Base-by-base conservation (phyloP, 768 basidiomycete species). In the Phanerochaete carnosa region DNA sequence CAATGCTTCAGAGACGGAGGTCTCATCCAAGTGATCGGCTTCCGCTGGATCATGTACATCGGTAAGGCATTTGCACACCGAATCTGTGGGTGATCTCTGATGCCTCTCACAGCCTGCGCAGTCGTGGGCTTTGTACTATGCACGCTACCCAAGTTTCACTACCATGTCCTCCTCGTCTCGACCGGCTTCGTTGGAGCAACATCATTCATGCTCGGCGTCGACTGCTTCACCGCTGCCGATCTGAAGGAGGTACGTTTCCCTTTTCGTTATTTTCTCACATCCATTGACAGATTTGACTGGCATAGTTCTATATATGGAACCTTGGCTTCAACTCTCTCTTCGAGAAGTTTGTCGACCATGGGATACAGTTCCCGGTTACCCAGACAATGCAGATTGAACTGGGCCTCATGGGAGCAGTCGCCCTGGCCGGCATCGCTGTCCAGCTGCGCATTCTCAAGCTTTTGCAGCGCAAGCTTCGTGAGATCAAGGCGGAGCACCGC, bases 311-410 rank as follows among this genome's bases (percentile, higher is more conserved):
- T 75, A 79, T 97, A 54, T 97, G 91, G 87, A 98, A 97, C 72
- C 78, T 98, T 55, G 96, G 96, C 43, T 97, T 95, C 76, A 80
- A 77, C 1, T 68, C 76, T 4, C 75, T 98, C 29, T 98, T 95
- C 73, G 86, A 90, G 11, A 91, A 90, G 66, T 94, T 87, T 65
- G 75, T 80, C 23, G 74, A 77, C 55, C 81, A 86, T 66, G 78
- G 82, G 61, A 90, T 91, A 60, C 75, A 82, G 54, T 95, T 91
- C 69, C 93, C 94, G 30, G 85, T 95, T 55, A 83, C 90, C 4
- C 94, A 95, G 70, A 87, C 87, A 8, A 96, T 95, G 93, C 82
- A 92, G 70, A 94, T 98, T 60, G 95, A 97, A 70, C 81, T 98
- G 30, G 95, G 94, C 29, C 83, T 97, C 65, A 84, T 94, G 60